These are phyloP conservation scores for Monosporascus cannonballus DNA, from an alignment of 2,329 filamentous ascomycete species.

Conservation along the genomic window DNA sequence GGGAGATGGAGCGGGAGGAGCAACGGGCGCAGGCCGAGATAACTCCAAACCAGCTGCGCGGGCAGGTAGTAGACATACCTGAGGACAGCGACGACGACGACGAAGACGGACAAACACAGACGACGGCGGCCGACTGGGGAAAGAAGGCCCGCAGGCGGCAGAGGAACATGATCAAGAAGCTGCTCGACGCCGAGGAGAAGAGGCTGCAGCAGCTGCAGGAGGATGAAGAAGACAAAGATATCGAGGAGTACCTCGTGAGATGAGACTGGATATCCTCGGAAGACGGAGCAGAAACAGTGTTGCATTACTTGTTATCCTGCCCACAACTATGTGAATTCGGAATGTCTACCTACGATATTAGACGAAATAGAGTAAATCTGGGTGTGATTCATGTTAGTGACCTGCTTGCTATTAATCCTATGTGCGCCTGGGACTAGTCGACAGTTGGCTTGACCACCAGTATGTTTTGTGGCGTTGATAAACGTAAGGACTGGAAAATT, in stretches of 20 bases:
- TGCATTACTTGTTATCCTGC: no score
- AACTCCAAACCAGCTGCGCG: slow-evolving; percentile 59
- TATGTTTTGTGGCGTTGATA: no score
- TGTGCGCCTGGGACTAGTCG: no score
- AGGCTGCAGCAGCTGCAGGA: slow-evolving; percentile 47
- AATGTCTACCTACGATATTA: no score
- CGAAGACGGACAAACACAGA: slow-evolving; percentile 40
- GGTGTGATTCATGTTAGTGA: no score
- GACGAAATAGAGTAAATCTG: no score
- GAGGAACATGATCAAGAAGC: slow-evolving; percentile 58
- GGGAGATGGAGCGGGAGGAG: slow-evolving; percentile 54
- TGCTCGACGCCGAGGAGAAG: slow-evolving; percentile 59
- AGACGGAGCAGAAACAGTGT: no score
- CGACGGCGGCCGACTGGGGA: slow-evolving; percentile 56
- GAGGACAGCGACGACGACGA: slow-evolving; percentile 47
- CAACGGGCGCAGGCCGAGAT: slow-evolving; percentile 44
- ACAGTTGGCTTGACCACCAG: no score
- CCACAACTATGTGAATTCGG: no score
- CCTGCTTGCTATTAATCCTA: no score
- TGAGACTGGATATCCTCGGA: slow-evolving; percentile 1
- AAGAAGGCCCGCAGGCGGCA: slow-evolving; percentile 65
- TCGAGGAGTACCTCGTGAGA: slow-evolving; percentile 58
- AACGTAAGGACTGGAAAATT: no score
- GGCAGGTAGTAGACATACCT: slow-evolving; percentile 41
- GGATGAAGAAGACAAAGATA: slow-evolving; percentile 68